Base-by-base conservation (phyloP, 2,329 filamentous ascomycete genomes). In the Penicillium vulpinum region DNA sequence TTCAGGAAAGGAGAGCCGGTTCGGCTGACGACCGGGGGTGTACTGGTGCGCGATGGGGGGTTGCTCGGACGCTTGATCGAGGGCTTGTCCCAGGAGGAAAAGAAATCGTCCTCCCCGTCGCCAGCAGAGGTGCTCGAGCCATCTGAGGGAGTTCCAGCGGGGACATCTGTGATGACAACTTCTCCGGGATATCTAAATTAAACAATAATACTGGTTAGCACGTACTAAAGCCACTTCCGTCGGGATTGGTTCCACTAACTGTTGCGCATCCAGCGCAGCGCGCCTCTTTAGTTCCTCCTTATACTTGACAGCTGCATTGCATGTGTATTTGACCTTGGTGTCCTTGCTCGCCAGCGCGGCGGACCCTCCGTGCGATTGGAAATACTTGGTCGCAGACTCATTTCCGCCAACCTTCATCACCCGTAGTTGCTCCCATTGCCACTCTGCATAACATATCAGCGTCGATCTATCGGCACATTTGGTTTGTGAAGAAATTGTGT, bases 361-460 rank as follows among this genome's bases (percentile, higher is more conserved):
- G 39, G 90, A 92, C 60, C 94, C 94, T 62, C 94, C 94, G 73
- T 99, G 94, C 67, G 91, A 88, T 78, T 97, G 92, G 81, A 97
- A 99, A 81, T 91, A 99, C 78, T 96, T 97, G 70, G 92, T 97
- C 47, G 94, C 94, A 57, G 92, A 96, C 78, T 97, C 93, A 72
- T 99, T 99, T 56, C 94, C 94, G 64, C 94, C 94, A 16, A 97
- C 92, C 80, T 99, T 99, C 93, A 99, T 97, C 56, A 93, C 78
- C 51, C 94, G 90, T 59, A 99, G 84, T 76, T 99, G 94, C 66
- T 97, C 92, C 94, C 94, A 99, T 89, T 97, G 92, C 94, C 94
- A 99, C 81, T 91, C 88, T 90, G 68, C 31, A 36, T 44, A 31
- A 28, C 44, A 49, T 46, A n/a, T 74, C 62, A 73, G 68, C 46